phyloP scores from a whole-genome alignment of 2,329 filamentous ascomycete genomes.

The Calonectria montana region DNA sequence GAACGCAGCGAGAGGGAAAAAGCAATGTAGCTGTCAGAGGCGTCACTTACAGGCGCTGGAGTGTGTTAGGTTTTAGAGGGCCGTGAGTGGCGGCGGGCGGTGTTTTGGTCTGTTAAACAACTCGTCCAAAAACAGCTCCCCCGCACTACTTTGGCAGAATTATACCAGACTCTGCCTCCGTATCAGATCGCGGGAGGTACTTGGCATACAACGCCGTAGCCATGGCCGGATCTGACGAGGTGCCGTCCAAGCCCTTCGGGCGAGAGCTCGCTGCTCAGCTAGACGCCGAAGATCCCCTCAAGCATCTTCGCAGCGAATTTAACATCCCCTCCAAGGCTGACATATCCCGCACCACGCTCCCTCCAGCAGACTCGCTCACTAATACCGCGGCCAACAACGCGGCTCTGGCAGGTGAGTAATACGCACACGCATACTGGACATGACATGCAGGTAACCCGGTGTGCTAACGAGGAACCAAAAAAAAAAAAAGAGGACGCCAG shows the following conservation, averaged over 20 bases:
- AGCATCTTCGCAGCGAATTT: constrained; percentile 72
- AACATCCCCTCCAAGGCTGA: constrained; percentile 69
- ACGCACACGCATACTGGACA: too few relatives aligned
- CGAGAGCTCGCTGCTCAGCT: constrained; percentile 47
- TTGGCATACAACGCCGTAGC: constrained; percentile 1
- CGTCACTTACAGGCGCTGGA: constrained; percentile 8
- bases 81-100: not conserved
- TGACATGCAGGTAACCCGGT: not conserved
- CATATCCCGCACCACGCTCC: constrained; percentile 43
- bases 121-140: constrained; percentile 6
- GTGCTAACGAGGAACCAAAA: not conserved
- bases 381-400: not conserved
- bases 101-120: not conserved
- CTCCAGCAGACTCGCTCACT: constrained; percentile 5
- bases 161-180: constrained; percentile 13
- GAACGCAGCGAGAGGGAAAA: not conserved
- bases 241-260: constrained; percentile 17
- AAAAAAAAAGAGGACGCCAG: constrained; percentile 6
- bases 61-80: not conserved
- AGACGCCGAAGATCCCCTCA: constrained; percentile 67
- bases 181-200: constrained; percentile 1
- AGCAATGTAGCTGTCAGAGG: not conserved
- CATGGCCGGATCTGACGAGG: constrained; percentile 29
- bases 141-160: constrained; percentile 3
- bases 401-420: constrained; percentile 18